A percentile compares a stretch with the other conserved stretches of the same genome.
Conservation (phyloP, 257 asterid genomes). For the Nicotiana knightiana region DNA sequence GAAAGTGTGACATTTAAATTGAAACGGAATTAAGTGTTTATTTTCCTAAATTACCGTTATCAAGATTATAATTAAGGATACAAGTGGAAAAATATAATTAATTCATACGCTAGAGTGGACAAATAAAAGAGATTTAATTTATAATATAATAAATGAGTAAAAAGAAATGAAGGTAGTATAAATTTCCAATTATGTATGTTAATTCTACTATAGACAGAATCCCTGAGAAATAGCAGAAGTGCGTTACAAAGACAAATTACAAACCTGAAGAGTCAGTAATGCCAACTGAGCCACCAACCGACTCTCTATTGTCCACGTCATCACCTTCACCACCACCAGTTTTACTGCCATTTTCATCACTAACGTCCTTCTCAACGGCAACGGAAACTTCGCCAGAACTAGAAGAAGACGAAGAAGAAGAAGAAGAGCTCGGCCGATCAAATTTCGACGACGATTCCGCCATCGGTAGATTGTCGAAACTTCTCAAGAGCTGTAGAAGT, state of each 20-base stretch:
- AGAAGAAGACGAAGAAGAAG: slow-evolving; percentile 20
- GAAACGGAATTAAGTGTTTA: neutral
- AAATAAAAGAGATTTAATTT: neutral
- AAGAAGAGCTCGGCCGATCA: slow-evolving; percentile 29
- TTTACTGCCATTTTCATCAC: slow-evolving; percentile 16
- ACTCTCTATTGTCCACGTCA: slow-evolving; percentile 3
- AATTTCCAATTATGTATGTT: neutral
- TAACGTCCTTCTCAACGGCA: slow-evolving; percentile 34
- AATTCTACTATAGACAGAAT: neutral
- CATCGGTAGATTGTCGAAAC: slow-evolving; percentile 30
- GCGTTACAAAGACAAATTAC: slow-evolving; percentile 5
- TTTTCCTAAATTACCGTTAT: too few species aligned
- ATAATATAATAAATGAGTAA: too few species aligned
- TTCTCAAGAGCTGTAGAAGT: too few species aligned
- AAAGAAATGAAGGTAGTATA: neutral
- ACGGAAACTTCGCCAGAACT: slow-evolving; percentile 49
- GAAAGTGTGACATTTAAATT: too few species aligned
- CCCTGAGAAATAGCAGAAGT: slow-evolving; percentile 4
- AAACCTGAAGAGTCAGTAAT: slow-evolving; percentile 43
- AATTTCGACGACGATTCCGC: slow-evolving; percentile 21
- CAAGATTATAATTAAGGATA: too few species aligned
- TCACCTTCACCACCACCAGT: neutral
- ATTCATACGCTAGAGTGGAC: neutral
- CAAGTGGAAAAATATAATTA: too few species aligned
- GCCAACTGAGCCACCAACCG: neutral